Conservation (phyloP, 768 basidiomycete species). For the Cystoderma amianthinum region DNA sequence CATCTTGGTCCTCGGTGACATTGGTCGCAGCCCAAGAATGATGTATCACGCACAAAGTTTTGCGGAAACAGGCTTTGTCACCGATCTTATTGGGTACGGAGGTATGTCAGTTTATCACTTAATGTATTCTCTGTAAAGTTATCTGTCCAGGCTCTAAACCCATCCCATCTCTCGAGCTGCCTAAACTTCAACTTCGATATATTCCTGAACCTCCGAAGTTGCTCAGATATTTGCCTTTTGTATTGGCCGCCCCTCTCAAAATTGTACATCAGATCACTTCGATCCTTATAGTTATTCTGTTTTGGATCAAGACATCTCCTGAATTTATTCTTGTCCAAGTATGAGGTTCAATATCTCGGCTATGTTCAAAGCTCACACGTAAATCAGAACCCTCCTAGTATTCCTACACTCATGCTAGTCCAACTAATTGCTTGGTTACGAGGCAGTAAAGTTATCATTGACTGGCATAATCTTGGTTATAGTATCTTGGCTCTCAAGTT, state of each 20-base stretch:
- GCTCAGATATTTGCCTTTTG: slow-evolving; percentile 51
- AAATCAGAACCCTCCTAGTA: slow-evolving; percentile 87
- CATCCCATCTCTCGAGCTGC: slow-evolving; percentile 62
- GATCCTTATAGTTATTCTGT: slow-evolving; percentile 56
- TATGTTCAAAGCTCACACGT: slow-evolving; percentile 1
- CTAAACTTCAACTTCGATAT: slow-evolving; percentile 59
- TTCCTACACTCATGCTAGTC: slow-evolving; percentile 86
- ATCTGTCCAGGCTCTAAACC: slow-evolving; percentile 70
- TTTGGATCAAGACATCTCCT: slow-evolving; percentile 57
- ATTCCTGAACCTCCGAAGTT: slow-evolving; percentile 56
- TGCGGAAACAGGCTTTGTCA: slow-evolving; percentile 69
- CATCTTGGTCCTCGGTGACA: slow-evolving; percentile 90
- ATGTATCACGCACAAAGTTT: slow-evolving; percentile 98
- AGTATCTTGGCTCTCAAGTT: slow-evolving; percentile 84
- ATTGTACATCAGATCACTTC: slow-evolving; percentile 60
- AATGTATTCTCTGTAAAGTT: too few species aligned
- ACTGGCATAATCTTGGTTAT: slow-evolving; percentile 99
- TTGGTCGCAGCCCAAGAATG: slow-evolving; percentile 95
- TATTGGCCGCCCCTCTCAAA: slow-evolving; percentile 77
- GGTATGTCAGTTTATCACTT: slow-evolving; percentile 38
- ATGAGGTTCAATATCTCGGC: slow-evolving; percentile 9
- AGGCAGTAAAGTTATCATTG: slow-evolving; percentile 86
- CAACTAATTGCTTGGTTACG: slow-evolving; percentile 63
- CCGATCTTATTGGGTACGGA: slow-evolving; percentile 79
- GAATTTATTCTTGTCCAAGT: slow-evolving; percentile 91